These are phyloP conservation scores for Glutinoglossum americanum DNA, from an alignment of 495 filamentous ascomycete species.

Conservation along the genomic window DNA sequence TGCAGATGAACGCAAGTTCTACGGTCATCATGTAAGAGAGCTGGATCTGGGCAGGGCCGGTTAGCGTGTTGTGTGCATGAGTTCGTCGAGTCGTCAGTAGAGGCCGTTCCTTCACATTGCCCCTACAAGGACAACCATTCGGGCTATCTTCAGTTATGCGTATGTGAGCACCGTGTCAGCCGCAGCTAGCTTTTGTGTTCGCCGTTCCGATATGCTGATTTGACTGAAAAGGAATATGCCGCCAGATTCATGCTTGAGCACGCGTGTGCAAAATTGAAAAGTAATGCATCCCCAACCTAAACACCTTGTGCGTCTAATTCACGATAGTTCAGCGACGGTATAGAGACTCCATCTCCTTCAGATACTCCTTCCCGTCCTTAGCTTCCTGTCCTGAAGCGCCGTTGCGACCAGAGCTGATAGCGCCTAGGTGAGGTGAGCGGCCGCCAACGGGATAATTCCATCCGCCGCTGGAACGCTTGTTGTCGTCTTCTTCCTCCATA, in stretches of 20 bases:
- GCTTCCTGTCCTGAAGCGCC: background rate
- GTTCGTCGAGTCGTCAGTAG: background rate
- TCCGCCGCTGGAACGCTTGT: slow-evolving; percentile 17
- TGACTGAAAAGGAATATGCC: background rate
- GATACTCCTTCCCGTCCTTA: slow-evolving; percentile 1
- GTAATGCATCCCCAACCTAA: background rate
- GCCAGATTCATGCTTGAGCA: background rate
- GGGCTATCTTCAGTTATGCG: background rate
- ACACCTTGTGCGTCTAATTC: background rate
- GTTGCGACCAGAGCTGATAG: slow-evolving; percentile 2
- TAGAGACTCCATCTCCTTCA: slow-evolving; percentile 1
- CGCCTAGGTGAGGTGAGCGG: slow-evolving; percentile 3
- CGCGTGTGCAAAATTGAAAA: background rate
- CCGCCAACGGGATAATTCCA: slow-evolving; percentile 7
- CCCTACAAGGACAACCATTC: background rate
- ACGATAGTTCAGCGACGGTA: background rate
- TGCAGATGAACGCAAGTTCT: background rate
- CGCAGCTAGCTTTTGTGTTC: background rate
- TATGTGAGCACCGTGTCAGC: background rate
- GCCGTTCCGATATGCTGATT: background rate
- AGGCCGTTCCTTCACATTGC: background rate
- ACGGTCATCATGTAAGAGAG: background rate
- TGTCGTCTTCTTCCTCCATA: slow-evolving; percentile 56
- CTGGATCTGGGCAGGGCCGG: background rate
- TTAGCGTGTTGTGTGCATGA: background rate